Evolutionary conservation across 2,329 filamentous ascomycete genomes (phyloP).

Genomic region (Colletotrichum australisinense): DNA sequence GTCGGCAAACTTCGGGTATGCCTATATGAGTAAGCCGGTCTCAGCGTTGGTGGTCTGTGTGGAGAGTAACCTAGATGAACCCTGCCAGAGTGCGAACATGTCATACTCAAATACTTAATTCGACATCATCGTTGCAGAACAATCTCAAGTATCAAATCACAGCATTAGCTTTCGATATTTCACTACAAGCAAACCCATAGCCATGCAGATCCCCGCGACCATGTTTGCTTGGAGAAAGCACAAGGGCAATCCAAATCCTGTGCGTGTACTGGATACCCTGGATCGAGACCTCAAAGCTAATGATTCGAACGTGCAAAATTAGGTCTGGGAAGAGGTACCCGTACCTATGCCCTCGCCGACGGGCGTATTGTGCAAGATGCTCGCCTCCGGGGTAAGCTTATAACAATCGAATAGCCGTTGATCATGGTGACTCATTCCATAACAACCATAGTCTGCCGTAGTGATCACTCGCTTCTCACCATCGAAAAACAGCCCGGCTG

Average conservation of each 20-base stretch:
- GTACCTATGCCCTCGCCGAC: slow-evolving; percentile 40
- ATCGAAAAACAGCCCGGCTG: slow-evolving; percentile 43
- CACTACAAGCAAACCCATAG: slow-evolving; percentile 19
- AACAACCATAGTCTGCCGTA: slow-evolving; percentile 44
- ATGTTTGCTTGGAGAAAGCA: slow-evolving; percentile 52
- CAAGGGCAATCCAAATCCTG: slow-evolving; percentile 42
- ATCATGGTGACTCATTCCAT: neutral
- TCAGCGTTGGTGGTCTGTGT: neutral
- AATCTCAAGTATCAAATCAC: neutral
- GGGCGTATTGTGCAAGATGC: slow-evolving; percentile 45
- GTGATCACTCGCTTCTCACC: slow-evolving; percentile 45
- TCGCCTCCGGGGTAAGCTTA: slow-evolving; percentile 45
- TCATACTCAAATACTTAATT: neutral
- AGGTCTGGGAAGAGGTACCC: slow-evolving; percentile 43
- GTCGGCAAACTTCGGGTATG: slow-evolving; percentile 9
- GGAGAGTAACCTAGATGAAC: neutral
- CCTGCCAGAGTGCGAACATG: neutral
- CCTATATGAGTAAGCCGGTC: neutral
- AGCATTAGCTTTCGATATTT: neutral
- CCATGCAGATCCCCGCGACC: slow-evolving; percentile 36
- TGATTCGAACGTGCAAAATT: neutral
- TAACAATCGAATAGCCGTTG: neutral
- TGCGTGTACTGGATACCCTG: slow-evolving; percentile 17
- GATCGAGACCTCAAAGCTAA: neutral
- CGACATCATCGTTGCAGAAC: neutral